Conservation (phyloP, 352 stramenopile genomes). For the Globisporangium perplexum region DNA sequence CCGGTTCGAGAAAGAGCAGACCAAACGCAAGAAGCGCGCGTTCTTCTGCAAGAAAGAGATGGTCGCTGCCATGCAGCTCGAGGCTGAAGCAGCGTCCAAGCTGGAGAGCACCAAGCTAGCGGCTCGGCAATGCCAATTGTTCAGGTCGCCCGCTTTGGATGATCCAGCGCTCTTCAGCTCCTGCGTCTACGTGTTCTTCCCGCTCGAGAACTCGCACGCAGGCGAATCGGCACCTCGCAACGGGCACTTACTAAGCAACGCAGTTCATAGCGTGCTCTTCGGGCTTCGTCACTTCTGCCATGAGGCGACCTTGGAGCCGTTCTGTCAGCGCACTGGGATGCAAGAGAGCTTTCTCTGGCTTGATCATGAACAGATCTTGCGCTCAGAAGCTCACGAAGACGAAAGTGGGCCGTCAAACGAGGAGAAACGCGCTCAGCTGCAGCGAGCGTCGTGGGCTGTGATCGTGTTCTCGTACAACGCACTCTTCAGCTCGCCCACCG, state of each 20-base stretch:
- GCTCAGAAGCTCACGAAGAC: neutral
- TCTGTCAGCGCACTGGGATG: conserved; percentile 20
- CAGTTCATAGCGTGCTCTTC: conserved; percentile 21
- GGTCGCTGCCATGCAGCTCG: conserved; percentile 9
- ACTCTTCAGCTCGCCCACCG: conserved; percentile 21
- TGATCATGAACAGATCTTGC: conserved; percentile 7
- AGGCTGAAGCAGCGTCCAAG: conserved; percentile 14
- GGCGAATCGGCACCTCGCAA: neutral
- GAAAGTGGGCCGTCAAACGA: neutral
- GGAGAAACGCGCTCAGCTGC: neutral
- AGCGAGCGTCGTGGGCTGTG: conserved; percentile 19
- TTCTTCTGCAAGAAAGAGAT: conserved; percentile 28
- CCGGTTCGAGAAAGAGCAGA: conserved; percentile 27
- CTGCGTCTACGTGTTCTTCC: conserved; percentile 29
- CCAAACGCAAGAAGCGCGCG: conserved; percentile 25
- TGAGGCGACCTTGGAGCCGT: conserved; percentile 5
- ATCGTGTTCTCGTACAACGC: conserved; percentile 27
- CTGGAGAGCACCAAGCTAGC: conserved; percentile 12
- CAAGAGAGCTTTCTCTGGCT: conserved; percentile 29
- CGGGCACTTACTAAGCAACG: neutral
- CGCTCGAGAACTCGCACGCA: conserved; percentile 13
- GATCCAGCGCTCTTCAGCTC: conserved; percentile 15
- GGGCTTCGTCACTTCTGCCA: conserved; percentile 26
- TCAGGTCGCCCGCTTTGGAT: conserved; percentile 16
- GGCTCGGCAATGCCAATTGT: conserved; percentile 11